Base-by-base conservation (phyloP, 2,329 filamentous ascomycete genomes). In the Sporothrix sp. region DNA sequence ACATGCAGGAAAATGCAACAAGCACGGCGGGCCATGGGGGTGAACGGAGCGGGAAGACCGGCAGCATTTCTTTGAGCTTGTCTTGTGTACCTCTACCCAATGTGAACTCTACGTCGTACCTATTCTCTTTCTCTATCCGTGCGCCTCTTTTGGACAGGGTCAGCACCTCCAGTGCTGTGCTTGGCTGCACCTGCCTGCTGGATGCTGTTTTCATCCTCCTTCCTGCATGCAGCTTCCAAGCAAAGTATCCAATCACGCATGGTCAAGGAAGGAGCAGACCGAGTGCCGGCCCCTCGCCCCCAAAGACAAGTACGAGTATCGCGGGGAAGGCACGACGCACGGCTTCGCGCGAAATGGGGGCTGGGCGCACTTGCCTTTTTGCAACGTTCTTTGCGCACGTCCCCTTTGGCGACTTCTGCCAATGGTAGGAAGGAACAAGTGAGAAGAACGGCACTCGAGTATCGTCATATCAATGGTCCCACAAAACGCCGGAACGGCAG, bases 261-360 rank as follows among this genome's bases (percentile, higher is more conserved):
- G 14, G 16, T 7, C 10, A 10, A 23, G 27, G 50, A 52, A 52
- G 25, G 50, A 32, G 23, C 50, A 48, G 38, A 13, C 44, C 20
- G 45, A 13, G 30, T 44, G 47, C 28, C 9, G 43, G 27, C 38
- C 38, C 38, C 30, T 33, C 30, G 20, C 30, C n/a, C 25, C 50
- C 27, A 10, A 32, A 25, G 27, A 14, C 38, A 20, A 23, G 33
- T 27, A 35, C 32, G 45, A 33, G 14, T n/a, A n/a, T 50, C 48
- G 48, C 38, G 39, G 39, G 51, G 51, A 52, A 52, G 45, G 45
- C 20, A 35, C 45, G 25, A 48, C 33, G 33, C 45, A 43, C 28
- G 28, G 49, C 10, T 48, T 39, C 39, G 25, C 25, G 13, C 45
- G 32, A 39, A 45, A 13, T 13, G n/a, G 44, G 37, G 25, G 25